These are phyloP conservation scores for Pseudonectria buxi DNA, from an alignment of 2,329 filamentous ascomycete genomes.

Conservation along the genomic window DNA sequence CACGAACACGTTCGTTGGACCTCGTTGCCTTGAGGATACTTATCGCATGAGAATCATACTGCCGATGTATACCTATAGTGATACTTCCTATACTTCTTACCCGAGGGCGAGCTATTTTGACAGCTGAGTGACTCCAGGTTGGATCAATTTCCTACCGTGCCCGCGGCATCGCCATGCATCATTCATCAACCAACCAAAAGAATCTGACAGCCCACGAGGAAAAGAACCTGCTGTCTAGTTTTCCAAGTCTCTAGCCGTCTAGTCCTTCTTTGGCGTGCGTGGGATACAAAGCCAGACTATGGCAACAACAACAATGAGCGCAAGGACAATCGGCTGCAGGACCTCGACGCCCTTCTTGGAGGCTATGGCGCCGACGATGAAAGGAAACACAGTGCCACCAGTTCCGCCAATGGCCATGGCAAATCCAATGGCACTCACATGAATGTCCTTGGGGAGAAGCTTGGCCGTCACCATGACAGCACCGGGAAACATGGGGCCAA, in stretches of 20 bases:
- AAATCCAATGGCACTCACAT: constrained; percentile 68
- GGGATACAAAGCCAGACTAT: constrained; percentile 32
- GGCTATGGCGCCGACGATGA: constrained; percentile 58
- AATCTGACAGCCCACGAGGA: no score
- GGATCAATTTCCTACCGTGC: no score
- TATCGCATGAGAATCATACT: no score
- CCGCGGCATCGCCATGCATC: no score
- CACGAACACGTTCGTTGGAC: no score
- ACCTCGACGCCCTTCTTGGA: constrained; percentile 40
- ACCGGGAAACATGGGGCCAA: constrained; percentile 68
- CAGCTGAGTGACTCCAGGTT: no score
- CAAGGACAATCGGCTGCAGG: constrained; percentile 44
- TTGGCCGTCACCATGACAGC: constrained; percentile 65
- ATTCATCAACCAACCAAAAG: no score
- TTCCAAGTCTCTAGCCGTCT: not conserved
- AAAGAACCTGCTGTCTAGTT: no score
- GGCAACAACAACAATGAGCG: constrained; percentile 31
- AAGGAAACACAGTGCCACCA: constrained; percentile 56
- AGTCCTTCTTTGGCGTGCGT: constrained; percentile 26
- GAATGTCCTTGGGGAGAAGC: constrained; percentile 60
- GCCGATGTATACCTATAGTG: no score
- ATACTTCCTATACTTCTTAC: no score
- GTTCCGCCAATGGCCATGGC: constrained; percentile 65
- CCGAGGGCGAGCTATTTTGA: no score
- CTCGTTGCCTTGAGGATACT: no score